Percentiles rank a stretch among this genome's conserved stretches.
Conservation (phyloP, 148 eudicot genomes). For the Silene uniflora region DNA sequence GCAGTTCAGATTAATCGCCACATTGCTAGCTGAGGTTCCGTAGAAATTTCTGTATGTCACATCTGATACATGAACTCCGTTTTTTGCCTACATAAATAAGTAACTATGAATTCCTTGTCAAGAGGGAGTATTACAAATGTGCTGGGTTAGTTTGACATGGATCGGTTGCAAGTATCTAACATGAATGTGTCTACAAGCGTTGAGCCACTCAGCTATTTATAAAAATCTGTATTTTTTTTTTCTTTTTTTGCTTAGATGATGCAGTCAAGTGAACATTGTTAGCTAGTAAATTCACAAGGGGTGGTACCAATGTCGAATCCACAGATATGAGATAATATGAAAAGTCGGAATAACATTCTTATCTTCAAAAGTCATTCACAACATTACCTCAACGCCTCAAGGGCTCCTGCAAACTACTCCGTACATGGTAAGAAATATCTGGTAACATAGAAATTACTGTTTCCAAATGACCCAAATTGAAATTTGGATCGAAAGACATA, state of each 20-base stretch:
- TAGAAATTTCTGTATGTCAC: conserved; percentile 36
- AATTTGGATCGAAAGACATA: background rate
- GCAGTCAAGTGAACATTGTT: too few species aligned
- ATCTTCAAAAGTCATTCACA: background rate
- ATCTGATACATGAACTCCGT: conserved; percentile 50
- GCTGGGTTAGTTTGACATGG: background rate
- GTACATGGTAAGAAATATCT: background rate
- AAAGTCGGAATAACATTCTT: too few species aligned
- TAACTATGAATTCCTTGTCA: background rate
- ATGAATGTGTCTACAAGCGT: too few species aligned
- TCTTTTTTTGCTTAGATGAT: too few species aligned
- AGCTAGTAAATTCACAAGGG: too few species aligned
- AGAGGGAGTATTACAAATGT: background rate
- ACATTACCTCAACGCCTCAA: background rate
- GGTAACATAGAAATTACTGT: background rate
- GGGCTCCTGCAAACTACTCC: background rate
- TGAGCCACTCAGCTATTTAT: too few species aligned
- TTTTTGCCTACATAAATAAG: conserved; percentile 18
- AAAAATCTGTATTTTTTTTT: too few species aligned
- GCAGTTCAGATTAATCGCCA: conserved; percentile 52
- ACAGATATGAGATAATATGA: background rate
- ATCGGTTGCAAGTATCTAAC: background rate
- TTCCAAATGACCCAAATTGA: background rate
- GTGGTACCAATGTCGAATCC: background rate
- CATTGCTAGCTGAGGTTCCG: conserved; percentile 43